Evolutionary conservation across 2,329 filamentous ascomycete species (phyloP).

Genomic region (Hypomyces perniciosus): DNA sequence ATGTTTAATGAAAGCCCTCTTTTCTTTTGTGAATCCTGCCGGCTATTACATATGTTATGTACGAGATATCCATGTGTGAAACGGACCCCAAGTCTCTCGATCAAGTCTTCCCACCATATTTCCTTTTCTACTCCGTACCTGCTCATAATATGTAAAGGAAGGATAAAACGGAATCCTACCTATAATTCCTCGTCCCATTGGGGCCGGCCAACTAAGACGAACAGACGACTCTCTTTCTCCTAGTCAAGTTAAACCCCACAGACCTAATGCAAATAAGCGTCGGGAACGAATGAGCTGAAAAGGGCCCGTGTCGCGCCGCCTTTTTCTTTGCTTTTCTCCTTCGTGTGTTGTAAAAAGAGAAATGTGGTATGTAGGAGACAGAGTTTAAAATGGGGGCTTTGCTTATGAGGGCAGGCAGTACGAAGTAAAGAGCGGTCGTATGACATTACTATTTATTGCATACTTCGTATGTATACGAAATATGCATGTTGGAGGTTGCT

Average conservation of each 20-base stretch:
- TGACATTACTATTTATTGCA: background rate
- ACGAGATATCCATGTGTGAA: too few relatives aligned
- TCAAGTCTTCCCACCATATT: background rate
- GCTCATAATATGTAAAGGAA: too few relatives aligned
- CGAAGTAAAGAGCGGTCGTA: background rate
- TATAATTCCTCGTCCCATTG: background rate
- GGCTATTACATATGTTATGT: too few relatives aligned
- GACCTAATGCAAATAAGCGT: background rate
- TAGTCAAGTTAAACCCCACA: background rate
- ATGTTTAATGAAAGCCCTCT: too few relatives aligned
- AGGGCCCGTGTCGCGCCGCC: too few relatives aligned
- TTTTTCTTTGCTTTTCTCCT: too few relatives aligned
- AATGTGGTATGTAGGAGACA: background rate
- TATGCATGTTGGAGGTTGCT: background rate
- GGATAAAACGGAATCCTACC: background rate
- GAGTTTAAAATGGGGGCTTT: background rate
- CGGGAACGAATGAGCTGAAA: background rate
- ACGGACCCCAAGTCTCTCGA: too few relatives aligned
- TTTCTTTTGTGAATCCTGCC: too few relatives aligned
- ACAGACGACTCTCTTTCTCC: background rate
- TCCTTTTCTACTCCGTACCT: too few relatives aligned
- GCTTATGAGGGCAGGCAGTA: background rate
- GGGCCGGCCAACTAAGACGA: background rate
- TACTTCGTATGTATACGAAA: background rate
- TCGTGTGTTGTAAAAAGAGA: background rate